A percentile compares a stretch with the other conserved stretches of the same genome.
Evolutionary conservation across 106 monocot genomes (phyloP).

Genomic region (Amphibolis antarctica): DNA sequence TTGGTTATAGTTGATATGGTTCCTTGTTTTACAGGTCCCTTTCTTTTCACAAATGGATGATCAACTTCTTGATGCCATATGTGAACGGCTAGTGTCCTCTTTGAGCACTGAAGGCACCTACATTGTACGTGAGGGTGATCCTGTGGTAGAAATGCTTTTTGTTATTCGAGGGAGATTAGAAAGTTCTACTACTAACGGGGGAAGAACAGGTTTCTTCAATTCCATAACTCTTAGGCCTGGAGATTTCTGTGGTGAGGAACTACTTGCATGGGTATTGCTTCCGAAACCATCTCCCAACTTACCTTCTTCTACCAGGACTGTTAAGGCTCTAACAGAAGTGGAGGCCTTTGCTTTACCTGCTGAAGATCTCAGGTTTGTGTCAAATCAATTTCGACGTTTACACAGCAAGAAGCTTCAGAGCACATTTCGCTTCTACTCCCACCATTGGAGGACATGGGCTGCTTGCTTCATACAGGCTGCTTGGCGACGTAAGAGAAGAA

Average conservation of each 20-base stretch:
- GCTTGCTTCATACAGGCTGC: conserved; percentile 5
- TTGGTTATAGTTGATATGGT: neutral
- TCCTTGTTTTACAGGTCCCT: conserved; percentile 36
- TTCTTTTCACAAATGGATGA: conserved; percentile 74
- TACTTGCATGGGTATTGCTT: neutral
- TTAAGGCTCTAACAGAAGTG: neutral
- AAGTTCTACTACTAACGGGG: no score
- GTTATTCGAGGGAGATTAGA: conserved; percentile 40
- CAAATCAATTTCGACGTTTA: neutral
- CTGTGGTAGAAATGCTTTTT: conserved; percentile 75
- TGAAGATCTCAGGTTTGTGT: neutral
- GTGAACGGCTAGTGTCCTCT: conserved; percentile 56
- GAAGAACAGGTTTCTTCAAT: conserved; percentile 41
- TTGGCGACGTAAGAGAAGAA: conserved; percentile 10
- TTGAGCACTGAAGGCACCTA: conserved; percentile 58
- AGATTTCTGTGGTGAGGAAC: no score
- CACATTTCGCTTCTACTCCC: neutral
- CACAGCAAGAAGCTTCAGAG: neutral
- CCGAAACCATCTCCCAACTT: conserved; percentile 37
- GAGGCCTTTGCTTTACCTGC: neutral
- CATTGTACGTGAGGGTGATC: conserved; percentile 68
- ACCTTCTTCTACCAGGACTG: conserved; percentile 13
- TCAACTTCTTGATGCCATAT: conserved; percentile 73
- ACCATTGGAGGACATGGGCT: conserved; percentile 5
- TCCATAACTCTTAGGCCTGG: conserved; percentile 14